A percentile compares a stretch with the other conserved stretches of the same genome.
Conservation (phyloP, 176 grass and related monocot species). For the Coix lacrymajobi region DNA sequence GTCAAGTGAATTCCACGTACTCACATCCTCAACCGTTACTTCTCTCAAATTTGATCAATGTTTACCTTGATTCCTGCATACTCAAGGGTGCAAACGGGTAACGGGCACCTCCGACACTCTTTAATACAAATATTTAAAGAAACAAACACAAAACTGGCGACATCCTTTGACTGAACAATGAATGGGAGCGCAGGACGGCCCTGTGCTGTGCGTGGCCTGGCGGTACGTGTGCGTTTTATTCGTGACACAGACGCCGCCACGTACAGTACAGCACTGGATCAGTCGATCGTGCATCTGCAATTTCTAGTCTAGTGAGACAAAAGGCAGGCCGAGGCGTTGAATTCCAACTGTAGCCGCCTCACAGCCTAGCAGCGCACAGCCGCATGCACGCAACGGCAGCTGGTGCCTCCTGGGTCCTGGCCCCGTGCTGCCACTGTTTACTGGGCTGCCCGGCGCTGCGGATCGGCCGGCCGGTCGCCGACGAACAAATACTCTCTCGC, state of each 20-base stretch:
- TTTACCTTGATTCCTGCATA: too few relatives aligned
- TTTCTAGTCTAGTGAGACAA: not conserved
- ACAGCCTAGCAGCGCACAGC: too few relatives aligned
- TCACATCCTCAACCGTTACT: too few relatives aligned
- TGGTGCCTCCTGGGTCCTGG: not conserved
- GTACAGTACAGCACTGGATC: not conserved
- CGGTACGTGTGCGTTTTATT: not conserved
- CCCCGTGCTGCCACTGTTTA: not conserved
- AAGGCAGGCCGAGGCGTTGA: not conserved
- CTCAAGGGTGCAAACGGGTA: too few relatives aligned
- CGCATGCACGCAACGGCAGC: too few relatives aligned
- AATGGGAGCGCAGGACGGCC: not conserved
- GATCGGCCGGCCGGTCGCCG: not conserved
- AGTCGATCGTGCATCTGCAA: not conserved
- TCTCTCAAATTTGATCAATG: too few relatives aligned
- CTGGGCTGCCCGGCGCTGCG: not conserved
- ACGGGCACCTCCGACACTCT: too few relatives aligned
- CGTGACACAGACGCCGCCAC: not conserved
- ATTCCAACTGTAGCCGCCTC: not conserved
- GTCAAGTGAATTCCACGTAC: too few relatives aligned
- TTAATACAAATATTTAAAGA: too few relatives aligned
- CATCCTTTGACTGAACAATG: conserved; percentile 15
- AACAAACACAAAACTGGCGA: not conserved
- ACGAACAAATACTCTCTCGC: not conserved
- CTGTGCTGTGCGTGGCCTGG: not conserved